Evolutionary conservation across 2,329 filamentous ascomycete genomes (phyloP).

Genomic region (Apiospora hydei): DNA sequence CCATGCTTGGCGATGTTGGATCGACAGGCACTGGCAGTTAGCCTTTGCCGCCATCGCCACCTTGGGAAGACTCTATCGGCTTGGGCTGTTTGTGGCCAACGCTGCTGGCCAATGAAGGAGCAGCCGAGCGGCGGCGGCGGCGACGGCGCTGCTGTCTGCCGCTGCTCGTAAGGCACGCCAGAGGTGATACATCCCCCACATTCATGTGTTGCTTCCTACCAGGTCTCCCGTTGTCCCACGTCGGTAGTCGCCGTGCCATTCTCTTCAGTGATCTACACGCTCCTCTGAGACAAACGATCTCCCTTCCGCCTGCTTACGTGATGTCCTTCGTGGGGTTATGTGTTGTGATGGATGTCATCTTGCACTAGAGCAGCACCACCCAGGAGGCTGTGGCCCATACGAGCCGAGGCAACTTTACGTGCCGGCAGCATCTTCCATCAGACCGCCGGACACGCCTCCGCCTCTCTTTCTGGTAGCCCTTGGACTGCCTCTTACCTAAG

Average conservation of each 20-base stretch:
- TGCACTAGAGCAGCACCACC: neutral
- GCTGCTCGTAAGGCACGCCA: neutral
- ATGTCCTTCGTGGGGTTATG: neutral
- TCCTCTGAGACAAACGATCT: neutral
- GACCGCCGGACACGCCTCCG: neutral
- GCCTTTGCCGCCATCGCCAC: neutral
- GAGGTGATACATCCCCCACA: neutral
- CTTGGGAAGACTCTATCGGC: neutral
- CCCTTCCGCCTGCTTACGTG: neutral
- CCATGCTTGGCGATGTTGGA: neutral
- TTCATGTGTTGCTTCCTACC: neutral
- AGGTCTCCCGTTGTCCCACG: neutral
- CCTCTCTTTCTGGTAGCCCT: neutral
- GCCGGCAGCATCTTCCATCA: neutral
- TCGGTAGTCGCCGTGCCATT: neutral
- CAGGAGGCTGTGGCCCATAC: neutral
- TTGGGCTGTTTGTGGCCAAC: neutral
- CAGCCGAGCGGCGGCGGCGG: neutral
- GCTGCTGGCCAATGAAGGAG: constrained; percentile 3
- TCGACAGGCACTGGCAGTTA: neutral
- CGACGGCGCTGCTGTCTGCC: neutral
- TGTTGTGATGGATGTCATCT: neutral
- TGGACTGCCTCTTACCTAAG: neutral
- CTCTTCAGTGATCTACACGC: neutral
- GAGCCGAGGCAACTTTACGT: neutral